Evolutionary conservation across 495 filamentous ascomycete species (phyloP).

Genomic region (Sordaria brevicollis): DNA sequence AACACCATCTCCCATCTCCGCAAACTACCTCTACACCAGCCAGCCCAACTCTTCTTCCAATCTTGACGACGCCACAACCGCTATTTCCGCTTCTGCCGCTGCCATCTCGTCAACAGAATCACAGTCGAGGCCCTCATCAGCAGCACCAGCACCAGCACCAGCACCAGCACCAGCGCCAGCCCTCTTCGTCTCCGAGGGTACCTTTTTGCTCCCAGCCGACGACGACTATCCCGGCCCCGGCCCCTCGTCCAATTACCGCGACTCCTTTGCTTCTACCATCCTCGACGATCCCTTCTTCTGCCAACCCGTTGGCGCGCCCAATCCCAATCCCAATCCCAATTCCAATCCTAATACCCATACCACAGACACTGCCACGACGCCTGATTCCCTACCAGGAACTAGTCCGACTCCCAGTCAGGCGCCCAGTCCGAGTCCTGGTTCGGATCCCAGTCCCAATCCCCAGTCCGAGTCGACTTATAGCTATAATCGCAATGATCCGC

Average conservation of each 20-base stretch:
- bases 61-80: constrained; percentile 1
- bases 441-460: constrained; percentile 1
- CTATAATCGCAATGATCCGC: constrained; percentile 23
- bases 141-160: background rate
- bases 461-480: constrained; percentile 3
- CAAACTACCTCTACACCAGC: background rate
- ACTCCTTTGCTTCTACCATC: constrained; percentile 30
- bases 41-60: background rate
- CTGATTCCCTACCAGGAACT: background rate
- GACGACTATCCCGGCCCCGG: constrained; percentile 17
- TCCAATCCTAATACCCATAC: background rate
- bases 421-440: background rate
- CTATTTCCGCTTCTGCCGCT: background rate
- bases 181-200: constrained; percentile 11
- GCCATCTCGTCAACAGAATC: background rate
- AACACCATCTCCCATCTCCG: background rate
- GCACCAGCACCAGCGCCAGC: background rate
- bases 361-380: background rate
- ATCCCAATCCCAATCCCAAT: background rate
- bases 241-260: constrained; percentile 19
- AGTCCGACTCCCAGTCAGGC: background rate
- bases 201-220: constrained; percentile 15
- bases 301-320: constrained; percentile 11
- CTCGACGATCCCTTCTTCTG: constrained; percentile 40
- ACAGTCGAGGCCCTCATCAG: constrained; percentile 5